These are phyloP conservation scores for Wickerhamiella infanticola DNA, from an alignment of 1,139 yeast genomes.

Conservation along the genomic window DNA sequence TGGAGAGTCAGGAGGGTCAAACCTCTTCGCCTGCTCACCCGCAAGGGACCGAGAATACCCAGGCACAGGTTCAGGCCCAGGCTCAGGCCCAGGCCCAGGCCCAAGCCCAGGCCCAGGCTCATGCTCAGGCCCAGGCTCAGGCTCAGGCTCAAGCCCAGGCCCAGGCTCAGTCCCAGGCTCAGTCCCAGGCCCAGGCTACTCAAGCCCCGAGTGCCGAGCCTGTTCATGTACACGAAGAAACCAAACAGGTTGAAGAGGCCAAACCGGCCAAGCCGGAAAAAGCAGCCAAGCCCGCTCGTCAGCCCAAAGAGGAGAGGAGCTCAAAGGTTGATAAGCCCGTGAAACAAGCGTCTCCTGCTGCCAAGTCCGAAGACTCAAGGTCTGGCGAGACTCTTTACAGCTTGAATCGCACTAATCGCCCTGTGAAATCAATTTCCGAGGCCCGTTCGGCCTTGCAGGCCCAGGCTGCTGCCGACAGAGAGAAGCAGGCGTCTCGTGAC, in stretches of 20 bases:
- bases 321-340: slow-evolving; percentile 5
- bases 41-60: neutral
- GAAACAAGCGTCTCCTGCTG: neutral
- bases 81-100: slow-evolving; percentile 1
- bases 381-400: neutral
- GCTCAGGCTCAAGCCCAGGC: slow-evolving; percentile 2
- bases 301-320: neutral
- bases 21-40: neutral
- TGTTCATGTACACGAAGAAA: neutral
- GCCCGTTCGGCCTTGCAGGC: slow-evolving; percentile 12
- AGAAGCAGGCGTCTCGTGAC: slow-evolving; percentile 6
- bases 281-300: neutral
- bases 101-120: neutral
- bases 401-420: slow-evolving; percentile 2
- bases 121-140: slow-evolving; percentile 3
- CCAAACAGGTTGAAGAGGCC: neutral
- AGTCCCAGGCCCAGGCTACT: neutral
- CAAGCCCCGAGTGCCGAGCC: neutral
- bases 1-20: slow-evolving; percentile 1
- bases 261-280: too few species aligned
- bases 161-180: neutral
- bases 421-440: slow-evolving; percentile 5
- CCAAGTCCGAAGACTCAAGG: slow-evolving; percentile 1
- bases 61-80: slow-evolving; percentile 1
- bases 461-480: slow-evolving; percentile 25